Percentiles rank a stretch among this genome's conserved stretches.
phyloP scores from a whole-genome alignment of 2,329 filamentous ascomycete genomes.

The Beauveria rudraprayagi region DNA sequence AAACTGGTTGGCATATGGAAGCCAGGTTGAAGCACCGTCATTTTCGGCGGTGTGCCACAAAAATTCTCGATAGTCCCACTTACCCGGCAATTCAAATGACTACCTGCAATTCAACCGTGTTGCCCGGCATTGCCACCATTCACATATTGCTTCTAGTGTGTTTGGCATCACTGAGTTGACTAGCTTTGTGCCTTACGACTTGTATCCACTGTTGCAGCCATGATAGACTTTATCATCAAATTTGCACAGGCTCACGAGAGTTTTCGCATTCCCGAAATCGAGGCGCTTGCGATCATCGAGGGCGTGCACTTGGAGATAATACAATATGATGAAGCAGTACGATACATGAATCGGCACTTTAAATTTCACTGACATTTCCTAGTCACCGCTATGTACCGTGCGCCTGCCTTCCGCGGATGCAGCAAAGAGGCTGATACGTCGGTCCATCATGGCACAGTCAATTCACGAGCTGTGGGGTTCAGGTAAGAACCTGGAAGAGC shows the following conservation, averaged over 20 bases:
- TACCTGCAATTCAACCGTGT: neutral
- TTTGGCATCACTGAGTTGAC: no score
- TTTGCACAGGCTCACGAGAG: constrained; percentile 84
- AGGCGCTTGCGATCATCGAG: constrained; percentile 66
- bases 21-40: neutral
- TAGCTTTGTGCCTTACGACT: no score
- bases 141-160: neutral
- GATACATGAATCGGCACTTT: constrained; percentile 22
- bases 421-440: constrained; percentile 59
- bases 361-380: constrained; percentile 16
- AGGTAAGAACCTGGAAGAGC: constrained; percentile 55
- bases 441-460: constrained; percentile 73
- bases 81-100: constrained; percentile 1
- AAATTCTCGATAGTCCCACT: constrained; percentile 3
- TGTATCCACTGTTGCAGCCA: neutral
- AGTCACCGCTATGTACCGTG: constrained; percentile 85
- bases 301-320: constrained; percentile 62
- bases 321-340: constrained; percentile 66
- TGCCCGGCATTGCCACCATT: no score
- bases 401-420: constrained; percentile 55
- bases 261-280: constrained; percentile 79
- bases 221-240: constrained; percentile 75
- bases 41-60: neutral
- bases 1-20: neutral
- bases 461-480: constrained; percentile 87